Percentiles rank a stretch among this genome's conserved stretches.
These are phyloP conservation scores for Kwoniella europaea DNA, from an alignment of 768 basidiomycete genomes.

Conservation along the genomic window DNA sequence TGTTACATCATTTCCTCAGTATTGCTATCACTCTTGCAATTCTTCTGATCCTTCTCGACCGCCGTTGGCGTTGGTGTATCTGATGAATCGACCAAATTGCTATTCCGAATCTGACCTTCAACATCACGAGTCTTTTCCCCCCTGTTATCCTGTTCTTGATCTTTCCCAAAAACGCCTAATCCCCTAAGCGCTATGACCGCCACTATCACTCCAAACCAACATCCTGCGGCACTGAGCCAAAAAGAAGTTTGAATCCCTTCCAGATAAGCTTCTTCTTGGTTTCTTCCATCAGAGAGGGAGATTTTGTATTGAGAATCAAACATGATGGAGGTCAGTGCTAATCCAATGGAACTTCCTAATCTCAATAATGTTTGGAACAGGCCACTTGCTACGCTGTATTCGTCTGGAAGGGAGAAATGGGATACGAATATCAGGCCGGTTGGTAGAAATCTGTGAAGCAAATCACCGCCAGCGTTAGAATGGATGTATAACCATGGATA, in stretches of 20 bases:
- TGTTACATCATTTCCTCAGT: too few relatives aligned
- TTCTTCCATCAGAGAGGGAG: constrained; percentile 19
- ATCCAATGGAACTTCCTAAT: constrained; percentile 48
- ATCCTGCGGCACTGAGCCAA: constrained; percentile 47
- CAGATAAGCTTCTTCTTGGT: constrained; percentile 20
- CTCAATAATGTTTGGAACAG: constrained; percentile 50
- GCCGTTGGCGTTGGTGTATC: too few relatives aligned
- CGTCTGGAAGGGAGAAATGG: constrained; percentile 38
- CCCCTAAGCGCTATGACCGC: constrained; percentile 40
- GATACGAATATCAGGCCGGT: constrained; percentile 49
- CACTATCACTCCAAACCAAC: constrained; percentile 33
- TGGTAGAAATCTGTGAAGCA: constrained; percentile 39
- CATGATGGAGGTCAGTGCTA: constrained; percentile 48
- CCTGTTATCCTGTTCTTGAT: neutral
- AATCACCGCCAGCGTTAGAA: neutral
- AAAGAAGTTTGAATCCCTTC: constrained; percentile 46
- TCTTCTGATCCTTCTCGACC: too few relatives aligned
- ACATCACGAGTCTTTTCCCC: too few relatives aligned
- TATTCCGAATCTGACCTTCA: neutral
- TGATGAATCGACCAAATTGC: too few relatives aligned
- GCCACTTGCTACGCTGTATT: constrained; percentile 47
- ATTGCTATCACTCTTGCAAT: too few relatives aligned
- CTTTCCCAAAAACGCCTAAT: constrained; percentile 37
- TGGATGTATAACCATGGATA: neutral
- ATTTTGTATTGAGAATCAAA: constrained; percentile 26